Evolutionary conservation across 108 stramenopile species (phyloP), one percentile per base, ranked within the genome.

Genomic region (Fistulifera pelliculosa): DNA sequence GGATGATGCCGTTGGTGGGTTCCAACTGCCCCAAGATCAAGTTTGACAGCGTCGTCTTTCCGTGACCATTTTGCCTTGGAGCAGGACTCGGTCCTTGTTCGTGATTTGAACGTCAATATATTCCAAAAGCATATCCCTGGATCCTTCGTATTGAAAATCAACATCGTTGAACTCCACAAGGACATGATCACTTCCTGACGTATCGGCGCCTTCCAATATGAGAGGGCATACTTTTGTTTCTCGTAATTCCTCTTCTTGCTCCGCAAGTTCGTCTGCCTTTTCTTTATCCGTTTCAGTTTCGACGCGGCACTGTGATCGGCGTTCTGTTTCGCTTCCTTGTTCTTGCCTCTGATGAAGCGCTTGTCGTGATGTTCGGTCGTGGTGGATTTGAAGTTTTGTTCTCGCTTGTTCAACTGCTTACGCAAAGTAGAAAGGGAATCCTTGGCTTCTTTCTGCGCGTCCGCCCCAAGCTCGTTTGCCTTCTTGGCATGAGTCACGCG

Each of bases 301-400:
- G 83, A 60, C 1, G 78, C 78, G 2, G 72, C 65, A 12, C 73
- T 65, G 27, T 59, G 27, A 52, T 75, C 78, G 4, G 73, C 78
- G 40, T 77, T 71, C 60, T 84, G 83, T 54, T 79, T 79, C 17
- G 75, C 66, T 61, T 83, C 82, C 59, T 77, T 74, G 50, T 64
- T 70, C 49, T 77, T 79, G 31, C 77, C 77, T 49, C 55, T 68
- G 19, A 76, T 65, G 21, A 57, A 83, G 19, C 71, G 65, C 35
- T 73, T 51, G 39, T 83, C 70, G 27, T 60, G 51, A 27, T 64
- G 14, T 24, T 50, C 38, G 27, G 41, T 43, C 13, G 55, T 59
- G 11, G 22, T 60, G 26, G 56, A 26, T 49, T 70, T 60, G 13
- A 70, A 64, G 52, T 71, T 74, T 18, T 41, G 27, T 61, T 68